A percentile compares a stretch with the other conserved stretches of the same genome.
phyloP scores from a whole-genome alignment of 1,284 basidiomycete genomes.

The Calocybe gambosa region DNA sequence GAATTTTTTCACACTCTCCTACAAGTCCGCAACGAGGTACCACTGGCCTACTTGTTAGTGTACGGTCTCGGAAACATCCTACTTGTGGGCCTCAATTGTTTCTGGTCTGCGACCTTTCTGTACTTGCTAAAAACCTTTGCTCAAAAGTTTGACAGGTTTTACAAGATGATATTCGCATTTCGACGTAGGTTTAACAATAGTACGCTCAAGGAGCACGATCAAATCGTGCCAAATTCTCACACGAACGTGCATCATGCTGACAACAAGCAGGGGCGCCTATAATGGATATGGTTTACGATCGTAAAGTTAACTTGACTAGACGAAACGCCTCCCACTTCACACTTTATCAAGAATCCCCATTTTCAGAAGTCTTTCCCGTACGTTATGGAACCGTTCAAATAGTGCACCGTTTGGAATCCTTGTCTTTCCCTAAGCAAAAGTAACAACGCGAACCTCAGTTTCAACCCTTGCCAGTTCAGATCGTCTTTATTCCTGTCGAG shows the following conservation, averaged over 20 bases:
- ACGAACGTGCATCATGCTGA: neutral
- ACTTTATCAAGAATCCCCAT: no score
- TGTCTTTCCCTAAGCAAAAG: no score
- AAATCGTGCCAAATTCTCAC: neutral
- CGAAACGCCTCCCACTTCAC: neutral
- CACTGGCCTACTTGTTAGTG: conserved; percentile 38
- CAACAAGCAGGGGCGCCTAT: neutral
- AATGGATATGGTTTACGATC: neutral
- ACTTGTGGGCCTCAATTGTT: conserved; percentile 61
- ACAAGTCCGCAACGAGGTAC: conserved; percentile 41
- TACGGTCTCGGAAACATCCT: conserved; percentile 53
- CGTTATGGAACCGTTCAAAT: no score
- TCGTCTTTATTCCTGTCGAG: no score
- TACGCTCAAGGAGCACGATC: conserved; percentile 1
- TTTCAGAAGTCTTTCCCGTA: no score
- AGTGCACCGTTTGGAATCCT: no score
- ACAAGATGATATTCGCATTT: conserved; percentile 58
- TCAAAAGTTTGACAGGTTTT: conserved; percentile 41
- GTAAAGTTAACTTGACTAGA: neutral
- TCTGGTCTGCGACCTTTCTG: conserved; percentile 48
- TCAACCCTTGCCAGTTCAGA: no score
- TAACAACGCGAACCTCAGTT: no score
- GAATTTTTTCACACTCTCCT: conserved; percentile 54
- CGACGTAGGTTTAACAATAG: conserved; percentile 41
- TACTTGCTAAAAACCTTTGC: neutral